These are phyloP conservation scores for Ichthyophthirius multifiliis DNA, from an alignment of 169 alveolate genomes.

Conservation along the genomic window DNA sequence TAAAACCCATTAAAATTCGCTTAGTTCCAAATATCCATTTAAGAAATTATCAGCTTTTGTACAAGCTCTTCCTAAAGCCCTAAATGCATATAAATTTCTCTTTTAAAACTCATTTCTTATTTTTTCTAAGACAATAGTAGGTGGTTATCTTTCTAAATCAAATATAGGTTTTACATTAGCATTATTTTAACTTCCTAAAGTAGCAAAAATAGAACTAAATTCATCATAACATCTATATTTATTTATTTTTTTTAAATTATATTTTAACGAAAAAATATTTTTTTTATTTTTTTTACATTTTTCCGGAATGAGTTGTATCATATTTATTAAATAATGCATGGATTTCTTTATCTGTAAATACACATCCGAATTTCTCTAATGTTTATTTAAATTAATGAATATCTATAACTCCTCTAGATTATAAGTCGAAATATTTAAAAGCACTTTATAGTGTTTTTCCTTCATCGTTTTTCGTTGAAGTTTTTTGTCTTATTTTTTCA, in stretches of 20 bases:
- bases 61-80: conserved; percentile 44
- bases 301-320: conserved; percentile 55
- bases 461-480: conserved; percentile 65
- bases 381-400: conserved; percentile 48
- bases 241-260: not conserved
- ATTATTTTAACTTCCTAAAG: conserved; percentile 64
- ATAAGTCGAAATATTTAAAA: conserved; percentile 59
- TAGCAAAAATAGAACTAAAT: conserved; percentile 53
- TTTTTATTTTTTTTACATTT: conserved; percentile 19
- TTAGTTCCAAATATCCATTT: conserved; percentile 46
- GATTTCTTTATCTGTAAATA: conserved; percentile 50
- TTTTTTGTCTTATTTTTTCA: conserved; percentile 63
- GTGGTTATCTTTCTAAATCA: conserved; percentile 45
- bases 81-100: conserved; percentile 50
- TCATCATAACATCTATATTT: conserved; percentile 51
- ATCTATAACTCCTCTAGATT: conserved; percentile 53
- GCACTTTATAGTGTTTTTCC: conserved; percentile 56
- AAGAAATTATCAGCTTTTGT: conserved; percentile 49
- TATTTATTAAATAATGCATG: conserved; percentile 56
- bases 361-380: conserved; percentile 60
- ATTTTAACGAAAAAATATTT: not conserved
- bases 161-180: conserved; percentile 65
- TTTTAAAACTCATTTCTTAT: conserved; percentile 36
- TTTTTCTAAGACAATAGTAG: conserved; percentile 44
- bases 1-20: conserved; percentile 63